phyloP scores from a whole-genome alignment of 176 grass and related monocot species.

The Secale cereale region DNA sequence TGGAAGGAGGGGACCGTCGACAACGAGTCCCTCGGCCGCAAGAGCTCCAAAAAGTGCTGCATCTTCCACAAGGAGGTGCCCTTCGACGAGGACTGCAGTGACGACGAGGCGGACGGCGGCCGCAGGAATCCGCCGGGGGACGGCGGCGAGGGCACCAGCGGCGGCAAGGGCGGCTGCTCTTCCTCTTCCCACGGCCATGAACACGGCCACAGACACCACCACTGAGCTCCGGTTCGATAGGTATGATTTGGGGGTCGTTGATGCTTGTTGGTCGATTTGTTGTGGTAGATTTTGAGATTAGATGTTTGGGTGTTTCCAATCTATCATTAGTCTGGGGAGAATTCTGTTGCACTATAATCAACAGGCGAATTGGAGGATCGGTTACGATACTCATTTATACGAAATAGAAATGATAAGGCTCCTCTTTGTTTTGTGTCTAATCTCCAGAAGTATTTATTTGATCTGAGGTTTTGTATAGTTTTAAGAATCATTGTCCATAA shows the following conservation, averaged over 20 bases:
- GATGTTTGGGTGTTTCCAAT: neutral
- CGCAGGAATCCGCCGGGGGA: slow-evolving; percentile 6
- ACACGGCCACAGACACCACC: slow-evolving; percentile 16
- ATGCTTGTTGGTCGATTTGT: neutral
- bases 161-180: neutral
- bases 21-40: slow-evolving; percentile 90
- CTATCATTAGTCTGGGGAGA: neutral
- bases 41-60: slow-evolving; percentile 97
- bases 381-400: neutral
- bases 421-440: neutral
- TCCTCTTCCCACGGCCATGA: slow-evolving; percentile 42
- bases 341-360: neutral
- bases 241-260: neutral
- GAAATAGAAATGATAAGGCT: neutral
- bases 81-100: slow-evolving; percentile 94
- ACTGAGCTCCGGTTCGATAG: slow-evolving; percentile 12
- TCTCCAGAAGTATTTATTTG: neutral
- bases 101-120: slow-evolving; percentile 51
- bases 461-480: neutral
- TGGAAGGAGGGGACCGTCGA: slow-evolving; percentile 98
- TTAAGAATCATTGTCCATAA: neutral
- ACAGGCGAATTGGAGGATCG: too few species aligned
- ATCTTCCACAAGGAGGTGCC: slow-evolving; percentile 94
- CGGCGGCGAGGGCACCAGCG: slow-evolving; percentile 27
- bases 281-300: neutral